phyloP scores from a whole-genome alignment of 345 rosid species.

The Brassica incana region DNA sequence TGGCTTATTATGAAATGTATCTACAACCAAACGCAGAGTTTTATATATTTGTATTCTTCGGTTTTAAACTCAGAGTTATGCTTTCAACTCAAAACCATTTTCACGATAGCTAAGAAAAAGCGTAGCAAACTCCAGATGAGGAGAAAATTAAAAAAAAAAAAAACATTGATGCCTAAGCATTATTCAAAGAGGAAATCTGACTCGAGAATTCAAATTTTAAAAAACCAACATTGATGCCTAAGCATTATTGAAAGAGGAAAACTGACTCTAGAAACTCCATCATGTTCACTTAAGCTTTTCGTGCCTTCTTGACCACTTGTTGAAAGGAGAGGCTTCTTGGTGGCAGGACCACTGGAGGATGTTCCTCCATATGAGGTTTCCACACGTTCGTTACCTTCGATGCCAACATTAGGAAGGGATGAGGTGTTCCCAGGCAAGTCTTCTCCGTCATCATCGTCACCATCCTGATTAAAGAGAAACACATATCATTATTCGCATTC shows the following conservation, averaged over 20 bases:
- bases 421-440: background rate
- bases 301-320: background rate
- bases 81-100: too few species aligned
- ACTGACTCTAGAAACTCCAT: background rate
- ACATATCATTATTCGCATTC: too few species aligned
- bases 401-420: background rate
- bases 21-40: background rate
- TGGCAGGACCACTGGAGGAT: background rate
- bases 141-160: background rate
- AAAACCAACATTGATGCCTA: background rate
- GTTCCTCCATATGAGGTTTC: background rate
- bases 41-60: too few species aligned
- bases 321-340: background rate
- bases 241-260: background rate
- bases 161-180: background rate
- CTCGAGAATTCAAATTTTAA: background rate
- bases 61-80: too few species aligned
- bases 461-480: background rate
- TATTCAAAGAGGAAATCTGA: background rate
- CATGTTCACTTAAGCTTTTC: background rate
- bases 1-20: background rate
- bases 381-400: background rate
- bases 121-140: background rate
- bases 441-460: background rate
- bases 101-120: background rate